Evolutionary conservation across 805 yeast genomes (phyloP).

Genomic region (Yamadazyma akitaensis): DNA sequence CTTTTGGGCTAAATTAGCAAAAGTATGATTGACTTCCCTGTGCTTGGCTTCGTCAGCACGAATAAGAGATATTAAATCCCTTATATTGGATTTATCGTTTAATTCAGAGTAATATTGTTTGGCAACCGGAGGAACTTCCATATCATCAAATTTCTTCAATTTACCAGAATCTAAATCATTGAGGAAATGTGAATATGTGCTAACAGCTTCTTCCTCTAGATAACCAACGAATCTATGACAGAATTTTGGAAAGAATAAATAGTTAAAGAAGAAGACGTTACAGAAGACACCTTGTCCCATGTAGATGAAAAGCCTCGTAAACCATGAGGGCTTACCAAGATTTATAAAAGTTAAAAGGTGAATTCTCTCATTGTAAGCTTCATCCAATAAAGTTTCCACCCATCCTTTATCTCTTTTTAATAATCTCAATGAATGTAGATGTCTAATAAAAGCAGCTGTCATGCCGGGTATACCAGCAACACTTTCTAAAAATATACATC

Average conservation of each 20-base stretch:
- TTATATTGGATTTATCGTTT: conserved; percentile 48
- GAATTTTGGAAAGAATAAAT: conserved; percentile 55
- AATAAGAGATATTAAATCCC: conserved; percentile 56
- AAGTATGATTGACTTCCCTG: conserved; percentile 75
- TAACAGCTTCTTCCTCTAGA: conserved; percentile 73
- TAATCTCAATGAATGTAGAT: conserved; percentile 59
- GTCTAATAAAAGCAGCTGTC: conserved; percentile 71
- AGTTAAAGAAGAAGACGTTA: conserved; percentile 59
- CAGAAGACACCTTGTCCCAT: conserved; percentile 71
- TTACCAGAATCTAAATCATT: conserved; percentile 51
- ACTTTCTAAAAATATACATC: conserved; percentile 62
- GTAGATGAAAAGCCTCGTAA: conserved; percentile 52
- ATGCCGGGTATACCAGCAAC: conserved; percentile 82
- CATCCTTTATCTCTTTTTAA: conserved; percentile 68
- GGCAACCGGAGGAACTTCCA: conserved; percentile 57
- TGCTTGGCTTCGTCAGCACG: conserved; percentile 80
- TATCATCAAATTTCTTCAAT: conserved; percentile 45
- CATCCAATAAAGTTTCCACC: conserved; percentile 70
- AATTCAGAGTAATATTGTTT: conserved; percentile 59
- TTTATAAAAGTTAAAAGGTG: conserved; percentile 67
- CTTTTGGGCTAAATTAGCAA: conserved; percentile 56
- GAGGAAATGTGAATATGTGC: conserved; percentile 60
- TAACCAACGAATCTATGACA: conserved; percentile 79
- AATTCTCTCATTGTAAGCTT: conserved; percentile 78
- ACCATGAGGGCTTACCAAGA: conserved; percentile 59